These are phyloP conservation scores for Clarireedia sp. DNA, from an alignment of 2,329 filamentous ascomycete genomes.

Conservation along the genomic window DNA sequence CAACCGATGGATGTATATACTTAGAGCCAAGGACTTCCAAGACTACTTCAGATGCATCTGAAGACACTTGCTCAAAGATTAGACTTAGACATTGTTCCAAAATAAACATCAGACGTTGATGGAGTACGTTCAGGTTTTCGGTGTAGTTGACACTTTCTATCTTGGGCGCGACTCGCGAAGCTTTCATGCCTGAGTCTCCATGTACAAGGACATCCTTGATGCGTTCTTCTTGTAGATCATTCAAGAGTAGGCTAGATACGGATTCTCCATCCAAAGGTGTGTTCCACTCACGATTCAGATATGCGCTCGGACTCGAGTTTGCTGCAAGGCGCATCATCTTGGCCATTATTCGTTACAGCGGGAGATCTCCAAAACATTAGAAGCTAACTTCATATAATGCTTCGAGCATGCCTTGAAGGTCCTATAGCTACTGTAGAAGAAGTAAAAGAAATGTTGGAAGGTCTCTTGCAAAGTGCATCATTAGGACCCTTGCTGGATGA, in stretches of 20 bases:
- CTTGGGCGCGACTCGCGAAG: neutral
- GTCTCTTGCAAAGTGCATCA: too few species aligned
- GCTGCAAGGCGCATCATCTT: neutral
- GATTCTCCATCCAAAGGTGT: too few species aligned
- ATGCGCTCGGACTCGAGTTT: neutral
- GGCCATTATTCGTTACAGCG: neutral
- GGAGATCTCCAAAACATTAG: neutral
- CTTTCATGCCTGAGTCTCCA: neutral
- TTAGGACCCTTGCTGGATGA: too few species aligned
- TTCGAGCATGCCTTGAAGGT: too few species aligned
- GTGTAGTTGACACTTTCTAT: neutral
- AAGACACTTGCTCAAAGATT: neutral
- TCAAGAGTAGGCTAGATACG: too few species aligned
- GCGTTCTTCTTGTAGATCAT: too few species aligned
- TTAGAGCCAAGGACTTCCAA: neutral
- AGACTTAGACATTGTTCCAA: neutral
- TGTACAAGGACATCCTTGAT: neutral
- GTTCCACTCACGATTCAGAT: too few species aligned
- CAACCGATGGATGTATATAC: conserved; percentile 1
- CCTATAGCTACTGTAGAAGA: too few species aligned
- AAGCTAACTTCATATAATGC: neutral
- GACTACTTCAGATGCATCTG: conserved; percentile 1
- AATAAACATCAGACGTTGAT: conserved; percentile 1
- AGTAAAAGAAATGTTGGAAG: neutral
- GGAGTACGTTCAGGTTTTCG: neutral